Evolutionary conservation across 208 protist species (phyloP).

Genomic region (Acanthamoeba royreba): DNA sequence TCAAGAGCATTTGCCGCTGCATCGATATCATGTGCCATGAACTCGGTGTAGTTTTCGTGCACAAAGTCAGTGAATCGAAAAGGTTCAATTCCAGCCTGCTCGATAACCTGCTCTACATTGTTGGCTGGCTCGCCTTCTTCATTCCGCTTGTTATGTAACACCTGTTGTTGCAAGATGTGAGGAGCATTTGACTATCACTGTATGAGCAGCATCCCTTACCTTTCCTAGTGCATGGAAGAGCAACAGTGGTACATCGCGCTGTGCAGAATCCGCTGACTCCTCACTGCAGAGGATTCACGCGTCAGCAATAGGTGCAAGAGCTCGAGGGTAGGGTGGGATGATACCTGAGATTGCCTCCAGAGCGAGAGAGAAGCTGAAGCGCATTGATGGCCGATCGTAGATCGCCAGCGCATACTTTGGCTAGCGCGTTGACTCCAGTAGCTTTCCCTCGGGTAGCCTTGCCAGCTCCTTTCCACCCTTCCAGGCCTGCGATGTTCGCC

Average conservation of each 20-base stretch:
- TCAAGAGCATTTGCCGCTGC: background rate
- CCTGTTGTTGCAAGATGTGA: background rate
- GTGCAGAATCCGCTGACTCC: background rate
- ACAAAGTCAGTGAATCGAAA: background rate
- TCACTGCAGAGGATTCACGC: background rate
- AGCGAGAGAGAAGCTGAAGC: background rate
- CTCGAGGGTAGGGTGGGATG: background rate
- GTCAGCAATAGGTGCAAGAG: background rate
- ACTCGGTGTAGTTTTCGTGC: background rate
- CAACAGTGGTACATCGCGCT: background rate
- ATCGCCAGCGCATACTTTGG: background rate
- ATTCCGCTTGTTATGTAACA: background rate
- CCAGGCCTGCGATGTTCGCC: background rate
- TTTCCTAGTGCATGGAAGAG: slow-evolving; percentile 14
- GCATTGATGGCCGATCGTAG: slow-evolving; percentile 10
- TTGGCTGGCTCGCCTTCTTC: background rate
- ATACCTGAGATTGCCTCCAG: background rate
- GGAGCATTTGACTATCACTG: background rate
- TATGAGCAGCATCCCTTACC: background rate
- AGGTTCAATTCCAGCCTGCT: background rate
- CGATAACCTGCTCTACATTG: background rate
- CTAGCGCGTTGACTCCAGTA: background rate
- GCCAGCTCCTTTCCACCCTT: background rate
- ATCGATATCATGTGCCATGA: background rate
- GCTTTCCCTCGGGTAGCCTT: background rate